Conservation (phyloP, 305 asterid species). For the Plantago coronopus region DNA sequence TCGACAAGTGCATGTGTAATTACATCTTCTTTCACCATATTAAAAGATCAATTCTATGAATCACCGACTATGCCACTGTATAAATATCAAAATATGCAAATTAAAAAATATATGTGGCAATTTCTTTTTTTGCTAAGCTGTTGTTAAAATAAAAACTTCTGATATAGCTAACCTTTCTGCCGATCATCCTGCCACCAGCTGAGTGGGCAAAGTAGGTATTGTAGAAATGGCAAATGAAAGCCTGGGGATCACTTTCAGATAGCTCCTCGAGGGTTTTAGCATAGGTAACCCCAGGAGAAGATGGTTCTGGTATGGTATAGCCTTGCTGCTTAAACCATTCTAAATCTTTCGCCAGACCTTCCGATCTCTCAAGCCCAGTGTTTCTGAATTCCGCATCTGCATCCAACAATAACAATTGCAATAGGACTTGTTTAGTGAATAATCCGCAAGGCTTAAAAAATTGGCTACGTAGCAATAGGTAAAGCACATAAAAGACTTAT, state of each 20-base stretch:
- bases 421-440: background rate
- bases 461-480: too few species aligned
- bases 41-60: too few species aligned
- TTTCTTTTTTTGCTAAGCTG: background rate
- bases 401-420: constrained; percentile 16
- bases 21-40: too few species aligned
- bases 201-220: constrained; percentile 90
- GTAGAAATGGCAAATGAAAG: constrained; percentile 92
- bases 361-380: constrained; percentile 2
- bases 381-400: constrained; percentile 19
- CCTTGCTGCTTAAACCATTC: constrained; percentile 6
- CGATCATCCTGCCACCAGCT: constrained; percentile 99
- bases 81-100: constrained; percentile 3
- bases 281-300: constrained; percentile 1
- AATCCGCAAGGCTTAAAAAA: too few species aligned
- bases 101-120: too few species aligned
- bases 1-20: too few species aligned
- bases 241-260: constrained; percentile 64
- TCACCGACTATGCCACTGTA: too few species aligned
- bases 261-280: background rate
- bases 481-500: too few species aligned
- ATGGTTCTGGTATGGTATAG: background rate
- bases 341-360: background rate
- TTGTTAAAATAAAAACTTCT: background rate
- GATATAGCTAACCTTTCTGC: constrained; percentile 65